Conservation (phyloP, 1,284 basidiomycete genomes). For the Puccinia novopanici region DNA sequence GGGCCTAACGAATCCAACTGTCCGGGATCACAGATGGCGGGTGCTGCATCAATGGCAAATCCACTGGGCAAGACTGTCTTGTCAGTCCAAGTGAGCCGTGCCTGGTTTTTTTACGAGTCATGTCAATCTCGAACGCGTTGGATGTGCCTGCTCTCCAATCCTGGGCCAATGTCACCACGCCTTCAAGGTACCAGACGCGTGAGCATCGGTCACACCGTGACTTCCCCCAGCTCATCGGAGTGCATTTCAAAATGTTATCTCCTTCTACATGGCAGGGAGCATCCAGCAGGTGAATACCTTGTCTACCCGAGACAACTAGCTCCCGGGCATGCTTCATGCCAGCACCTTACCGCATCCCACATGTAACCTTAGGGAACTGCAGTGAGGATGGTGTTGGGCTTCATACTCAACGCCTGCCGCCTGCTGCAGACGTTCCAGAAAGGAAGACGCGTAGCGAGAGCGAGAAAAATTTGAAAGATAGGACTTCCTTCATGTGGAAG, state of each 20-base stretch:
- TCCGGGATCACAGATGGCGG: background rate
- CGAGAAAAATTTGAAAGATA: too few relatives aligned
- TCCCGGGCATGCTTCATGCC: background rate
- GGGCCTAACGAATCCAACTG: background rate
- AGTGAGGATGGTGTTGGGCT: too few relatives aligned
- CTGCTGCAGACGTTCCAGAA: too few relatives aligned
- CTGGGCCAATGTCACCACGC: background rate
- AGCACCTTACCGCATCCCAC: too few relatives aligned
- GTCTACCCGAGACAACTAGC: too few relatives aligned
- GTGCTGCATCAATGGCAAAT: background rate
- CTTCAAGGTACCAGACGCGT: constrained; percentile 8
- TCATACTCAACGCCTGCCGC: too few relatives aligned
- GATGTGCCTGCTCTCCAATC: background rate
- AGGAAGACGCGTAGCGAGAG: too few relatives aligned
- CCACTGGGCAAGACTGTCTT: background rate
- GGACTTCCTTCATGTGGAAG: too few relatives aligned
- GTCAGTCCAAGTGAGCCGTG: background rate
- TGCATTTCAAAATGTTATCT: background rate
- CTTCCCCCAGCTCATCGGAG: background rate
- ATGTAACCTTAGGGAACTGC: too few relatives aligned
- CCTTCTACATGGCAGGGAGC: background rate
- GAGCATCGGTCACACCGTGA: background rate
- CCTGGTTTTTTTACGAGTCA: background rate
- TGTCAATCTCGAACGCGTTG: background rate
- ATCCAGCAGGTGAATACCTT: too few relatives aligned